phyloP scores from a whole-genome alignment of 768 basidiomycete species.

The Leccinum sublutescens region DNA sequence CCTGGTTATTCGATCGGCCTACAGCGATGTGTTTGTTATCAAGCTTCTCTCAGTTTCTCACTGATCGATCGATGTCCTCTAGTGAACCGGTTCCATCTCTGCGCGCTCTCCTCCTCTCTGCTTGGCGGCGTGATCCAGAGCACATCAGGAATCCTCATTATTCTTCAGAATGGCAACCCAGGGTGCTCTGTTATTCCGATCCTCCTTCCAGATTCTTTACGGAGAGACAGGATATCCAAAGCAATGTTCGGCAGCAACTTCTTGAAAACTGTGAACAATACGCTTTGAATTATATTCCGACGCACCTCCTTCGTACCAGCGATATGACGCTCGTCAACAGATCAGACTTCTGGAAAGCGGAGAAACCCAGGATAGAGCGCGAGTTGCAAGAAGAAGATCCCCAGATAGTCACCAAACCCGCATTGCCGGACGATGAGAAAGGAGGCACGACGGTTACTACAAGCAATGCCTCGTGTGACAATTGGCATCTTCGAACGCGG shows the following conservation, averaged over 20 bases:
- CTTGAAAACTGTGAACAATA: not conserved
- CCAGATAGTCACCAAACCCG: not conserved
- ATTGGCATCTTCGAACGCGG: not conserved
- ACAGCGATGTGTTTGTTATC: not conserved
- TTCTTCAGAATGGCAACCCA: not conserved
- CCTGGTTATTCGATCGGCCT: too few species aligned
- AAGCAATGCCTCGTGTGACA: not conserved
- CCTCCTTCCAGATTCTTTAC: not conserved
- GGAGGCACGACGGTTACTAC: not conserved
- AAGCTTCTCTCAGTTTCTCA: not conserved
- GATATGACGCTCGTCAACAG: constrained; percentile 17
- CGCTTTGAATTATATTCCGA: constrained; percentile 19
- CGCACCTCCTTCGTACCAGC: constrained; percentile 14
- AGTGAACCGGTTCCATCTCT: not conserved
- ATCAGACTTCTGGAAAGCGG: constrained; percentile 12
- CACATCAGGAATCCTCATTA: not conserved
- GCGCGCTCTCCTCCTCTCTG: not conserved
- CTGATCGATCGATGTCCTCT: not conserved
- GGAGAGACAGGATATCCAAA: not conserved
- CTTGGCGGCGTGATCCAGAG: not conserved
- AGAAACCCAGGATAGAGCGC: constrained; percentile 6
- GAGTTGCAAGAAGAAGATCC: not conserved
- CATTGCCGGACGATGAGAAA: not conserved
- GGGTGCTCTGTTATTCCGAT: not conserved
- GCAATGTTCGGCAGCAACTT: not conserved